phyloP scores from a whole-genome alignment of 1,139 yeast species.

The Scheffersomyces parashehatae region DNA sequence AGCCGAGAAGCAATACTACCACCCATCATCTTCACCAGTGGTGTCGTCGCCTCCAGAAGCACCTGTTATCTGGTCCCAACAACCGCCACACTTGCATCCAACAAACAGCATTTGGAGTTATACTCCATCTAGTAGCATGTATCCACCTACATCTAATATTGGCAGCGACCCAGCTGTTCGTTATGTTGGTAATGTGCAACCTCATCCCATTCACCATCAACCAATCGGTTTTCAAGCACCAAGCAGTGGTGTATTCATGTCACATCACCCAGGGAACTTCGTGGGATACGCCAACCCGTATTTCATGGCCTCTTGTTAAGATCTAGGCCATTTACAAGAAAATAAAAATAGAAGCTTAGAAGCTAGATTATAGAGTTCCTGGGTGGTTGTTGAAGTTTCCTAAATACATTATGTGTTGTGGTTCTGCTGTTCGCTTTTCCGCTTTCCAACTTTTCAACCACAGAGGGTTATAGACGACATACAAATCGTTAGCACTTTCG shows the following conservation, averaged over 20 bases:
- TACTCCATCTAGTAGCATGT: slow-evolving; percentile 1
- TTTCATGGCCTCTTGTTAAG: slow-evolving; percentile 15
- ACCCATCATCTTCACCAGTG: slow-evolving; percentile 14
- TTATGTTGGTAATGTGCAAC: slow-evolving; percentile 8
- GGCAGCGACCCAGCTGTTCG: slow-evolving; percentile 13
- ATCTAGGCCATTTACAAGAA: background rate
- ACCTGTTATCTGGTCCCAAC: slow-evolving; percentile 5
- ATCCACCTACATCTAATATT: slow-evolving; percentile 3
- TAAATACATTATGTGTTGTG: too few relatives aligned
- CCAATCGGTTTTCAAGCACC: slow-evolving; percentile 2
- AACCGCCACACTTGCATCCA: slow-evolving; percentile 1
- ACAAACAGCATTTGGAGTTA: slow-evolving; percentile 13
- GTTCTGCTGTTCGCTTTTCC: too few relatives aligned
- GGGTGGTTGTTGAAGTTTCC: too few relatives aligned
- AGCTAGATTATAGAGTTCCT: too few relatives aligned
- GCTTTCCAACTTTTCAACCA: too few relatives aligned
- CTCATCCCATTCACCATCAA: slow-evolving; percentile 6
- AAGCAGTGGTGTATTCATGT: slow-evolving; percentile 2
- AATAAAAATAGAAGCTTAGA: too few relatives aligned
- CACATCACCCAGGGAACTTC: slow-evolving; percentile 17
- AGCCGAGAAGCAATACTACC: slow-evolving; percentile 10
- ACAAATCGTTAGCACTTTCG: too few relatives aligned
- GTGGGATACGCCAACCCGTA: slow-evolving; percentile 45
- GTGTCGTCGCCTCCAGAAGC: slow-evolving; percentile 11
- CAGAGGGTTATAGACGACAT: too few relatives aligned